Percentiles rank a stretch among this genome's conserved stretches.
These are phyloP conservation scores for Citrus mangshanensis DNA, from an alignment of 345 rosid species.

Conservation along the genomic window DNA sequence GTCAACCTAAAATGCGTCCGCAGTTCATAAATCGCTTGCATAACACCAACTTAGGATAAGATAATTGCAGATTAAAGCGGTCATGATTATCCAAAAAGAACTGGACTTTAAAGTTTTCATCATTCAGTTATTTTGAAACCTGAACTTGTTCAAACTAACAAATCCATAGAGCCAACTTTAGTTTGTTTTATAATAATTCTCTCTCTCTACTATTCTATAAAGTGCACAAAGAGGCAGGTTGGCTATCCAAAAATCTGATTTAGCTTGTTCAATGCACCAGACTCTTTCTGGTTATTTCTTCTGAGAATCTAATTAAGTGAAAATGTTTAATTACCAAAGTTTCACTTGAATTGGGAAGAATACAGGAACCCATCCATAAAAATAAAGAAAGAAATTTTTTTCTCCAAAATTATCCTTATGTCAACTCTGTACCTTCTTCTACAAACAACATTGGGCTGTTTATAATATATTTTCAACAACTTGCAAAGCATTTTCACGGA, in stretches of 20 bases:
- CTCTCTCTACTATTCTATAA: neutral
- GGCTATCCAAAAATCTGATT: neutral
- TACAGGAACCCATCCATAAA: neutral
- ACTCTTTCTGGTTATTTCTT: neutral
- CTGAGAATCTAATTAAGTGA: neutral
- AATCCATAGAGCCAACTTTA: neutral
- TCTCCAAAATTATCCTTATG: neutral
- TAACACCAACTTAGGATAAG: neutral
- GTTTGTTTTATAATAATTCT: neutral
- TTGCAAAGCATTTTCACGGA: neutral
- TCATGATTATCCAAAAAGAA: neutral
- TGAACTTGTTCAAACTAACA: neutral
- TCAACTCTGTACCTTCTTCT: neutral
- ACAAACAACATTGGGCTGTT: neutral
- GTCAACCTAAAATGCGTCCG: constrained; percentile 57
- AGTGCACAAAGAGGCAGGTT: neutral
- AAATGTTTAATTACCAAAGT: neutral
- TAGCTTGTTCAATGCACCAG: neutral
- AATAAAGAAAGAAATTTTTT: neutral
- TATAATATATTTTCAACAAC: neutral
- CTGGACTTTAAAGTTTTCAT: neutral
- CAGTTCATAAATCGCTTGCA: constrained; percentile 9
- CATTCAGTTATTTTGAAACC: neutral
- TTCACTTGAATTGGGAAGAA: neutral
- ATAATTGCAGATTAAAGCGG: neutral